Evolutionary conservation across 208 protist genomes (phyloP).

Genomic region (Leishmania aethiopica): DNA sequence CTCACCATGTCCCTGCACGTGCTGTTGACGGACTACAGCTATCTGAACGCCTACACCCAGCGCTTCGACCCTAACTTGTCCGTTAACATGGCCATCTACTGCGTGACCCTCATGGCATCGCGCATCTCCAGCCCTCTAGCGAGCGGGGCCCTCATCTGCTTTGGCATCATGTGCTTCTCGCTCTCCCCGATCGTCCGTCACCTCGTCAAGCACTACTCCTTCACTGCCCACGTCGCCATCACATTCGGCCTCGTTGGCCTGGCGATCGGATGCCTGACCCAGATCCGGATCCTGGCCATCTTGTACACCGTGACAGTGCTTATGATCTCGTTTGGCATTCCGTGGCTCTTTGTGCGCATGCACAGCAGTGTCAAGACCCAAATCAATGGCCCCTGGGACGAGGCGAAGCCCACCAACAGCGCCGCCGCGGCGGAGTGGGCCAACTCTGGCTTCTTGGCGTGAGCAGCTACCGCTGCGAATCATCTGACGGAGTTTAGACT

Average conservation of each 20-base stretch:
- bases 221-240: constrained; percentile 65
- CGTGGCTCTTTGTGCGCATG: constrained; percentile 76
- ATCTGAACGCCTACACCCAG: constrained; percentile 77
- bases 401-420: constrained; percentile 93
- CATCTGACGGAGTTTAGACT: neutral
- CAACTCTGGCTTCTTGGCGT: constrained; percentile 78
- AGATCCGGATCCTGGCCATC: constrained; percentile 61
- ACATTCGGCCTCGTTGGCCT: constrained; percentile 70
- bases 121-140: constrained; percentile 68
- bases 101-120: constrained; percentile 84
- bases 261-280: constrained; percentile 52
- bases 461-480: neutral
- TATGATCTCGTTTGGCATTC: constrained; percentile 75
- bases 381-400: constrained; percentile 93
- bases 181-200: constrained; percentile 82
- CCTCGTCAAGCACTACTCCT: constrained; percentile 57
- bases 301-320: constrained; percentile 57
- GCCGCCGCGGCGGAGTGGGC: constrained; percentile 91
- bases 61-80: constrained; percentile 68
- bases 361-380: constrained; percentile 85
- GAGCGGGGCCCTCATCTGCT: constrained; percentile 78
- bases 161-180: constrained; percentile 86
- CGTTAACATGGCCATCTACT: constrained; percentile 86
- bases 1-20: constrained; percentile 83
- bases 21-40: constrained; percentile 85